These are phyloP conservation scores for Flaveria linearis DNA, from an alignment of 129 eudicot genomes.

Conservation along the genomic window DNA sequence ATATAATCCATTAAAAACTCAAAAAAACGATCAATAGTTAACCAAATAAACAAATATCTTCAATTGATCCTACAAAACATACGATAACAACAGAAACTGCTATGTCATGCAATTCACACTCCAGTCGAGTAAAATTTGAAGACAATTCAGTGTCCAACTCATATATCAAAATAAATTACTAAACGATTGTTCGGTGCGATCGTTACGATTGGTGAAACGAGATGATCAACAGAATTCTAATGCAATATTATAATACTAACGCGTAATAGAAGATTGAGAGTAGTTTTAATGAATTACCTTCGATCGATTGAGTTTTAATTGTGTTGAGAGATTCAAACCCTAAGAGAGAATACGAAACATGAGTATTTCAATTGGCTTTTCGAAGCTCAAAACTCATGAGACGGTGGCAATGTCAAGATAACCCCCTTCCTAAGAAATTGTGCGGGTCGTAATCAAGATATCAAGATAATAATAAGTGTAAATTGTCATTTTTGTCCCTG, in stretches of 20 bases:
- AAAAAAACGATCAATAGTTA: background rate
- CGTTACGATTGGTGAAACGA: background rate
- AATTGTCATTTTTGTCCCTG: no score
- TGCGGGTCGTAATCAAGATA: no score
- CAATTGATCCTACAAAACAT: slow-evolving; percentile 18
- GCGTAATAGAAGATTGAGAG: no score
- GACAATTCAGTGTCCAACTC: background rate
- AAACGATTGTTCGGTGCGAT: background rate
- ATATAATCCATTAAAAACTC: background rate
- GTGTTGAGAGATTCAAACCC: background rate
- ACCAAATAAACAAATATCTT: slow-evolving; percentile 1
- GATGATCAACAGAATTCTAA: background rate
- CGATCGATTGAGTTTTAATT: background rate
- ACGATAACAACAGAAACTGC: background rate
- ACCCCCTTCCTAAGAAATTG: no score
- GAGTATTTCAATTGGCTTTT: no score
- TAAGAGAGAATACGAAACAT: background rate
- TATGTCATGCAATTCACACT: background rate
- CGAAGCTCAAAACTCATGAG: no score
- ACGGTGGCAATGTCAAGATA: no score
- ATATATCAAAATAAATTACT: background rate
- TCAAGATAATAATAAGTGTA: no score
- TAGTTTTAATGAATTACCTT: background rate
- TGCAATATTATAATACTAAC: background rate
- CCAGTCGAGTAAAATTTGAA: background rate